Base-by-base conservation (phyloP, 805 yeast species). In the Candida endomychidarum region DNA sequence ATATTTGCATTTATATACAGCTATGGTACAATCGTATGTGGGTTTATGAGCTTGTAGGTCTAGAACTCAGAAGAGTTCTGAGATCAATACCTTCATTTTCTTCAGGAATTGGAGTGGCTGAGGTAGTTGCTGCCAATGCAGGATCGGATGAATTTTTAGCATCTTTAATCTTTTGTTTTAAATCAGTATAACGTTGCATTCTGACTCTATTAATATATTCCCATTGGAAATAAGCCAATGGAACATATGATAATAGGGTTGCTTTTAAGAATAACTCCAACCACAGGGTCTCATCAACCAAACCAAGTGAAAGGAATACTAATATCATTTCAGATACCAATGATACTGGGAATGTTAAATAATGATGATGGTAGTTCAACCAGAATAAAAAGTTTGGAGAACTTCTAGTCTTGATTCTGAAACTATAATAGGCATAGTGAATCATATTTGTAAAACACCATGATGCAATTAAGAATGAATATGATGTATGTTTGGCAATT, bases 401-500 rank as follows among this genome's bases (percentile, higher is more conserved):
- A 2, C 61, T 37, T 38, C 60, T 53, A 2, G 72, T 63, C 43
- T 63, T 67, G 20, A 58, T 46, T 41, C 49, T 56, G 50, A 68
- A 69, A 4, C 68, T 47, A 43, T 65, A 55, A 50, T 65, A 70
- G 3, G 54, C 46, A 41, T 46, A 64, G 44, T 67, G 65, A 14
- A 67, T 53, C 17, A 63, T 37, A 40, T 63, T 47, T 32, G 54
- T 52, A 20, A 56, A n/a, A 40, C 70, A 58, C 72, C 72, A 69
- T 16, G 64, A 46, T 9, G 52, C 7, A 5, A 70, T 65, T 39
- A 70, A 54, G 8, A 65, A 45, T 14, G 73, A 64, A 50, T 68
- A 70, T 6, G 67, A 50, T 2, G 66, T 60, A 49, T 70, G 74
- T 40, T 60, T 67, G 5, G 75, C 73, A 17, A 69, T 50, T 32